These are phyloP conservation scores for Chiua virens DNA, from an alignment of 768 basidiomycete genomes.

Conservation along the genomic window DNA sequence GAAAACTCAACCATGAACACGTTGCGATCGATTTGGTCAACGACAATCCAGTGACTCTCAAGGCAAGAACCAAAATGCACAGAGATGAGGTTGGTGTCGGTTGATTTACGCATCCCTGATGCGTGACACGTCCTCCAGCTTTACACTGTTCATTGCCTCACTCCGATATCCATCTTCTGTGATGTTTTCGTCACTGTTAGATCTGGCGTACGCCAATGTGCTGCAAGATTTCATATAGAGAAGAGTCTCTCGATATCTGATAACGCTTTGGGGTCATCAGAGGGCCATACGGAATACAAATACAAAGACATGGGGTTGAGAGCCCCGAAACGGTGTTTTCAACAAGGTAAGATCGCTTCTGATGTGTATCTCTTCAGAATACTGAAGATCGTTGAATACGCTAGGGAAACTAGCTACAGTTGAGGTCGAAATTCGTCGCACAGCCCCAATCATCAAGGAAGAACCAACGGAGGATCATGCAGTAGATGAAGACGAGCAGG, in stretches of 20 bases:
- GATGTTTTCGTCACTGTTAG: conserved; percentile 10
- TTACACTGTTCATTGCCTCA: conserved; percentile 18
- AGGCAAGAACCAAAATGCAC: conserved; percentile 5
- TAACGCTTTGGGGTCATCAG: conserved; percentile 7
- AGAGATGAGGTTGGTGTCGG: conserved; percentile 10
- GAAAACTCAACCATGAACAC: conserved; percentile 1
- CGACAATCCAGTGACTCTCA: conserved; percentile 4
- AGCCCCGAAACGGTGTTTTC: conserved; percentile 2
- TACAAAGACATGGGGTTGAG: conserved; percentile 9
- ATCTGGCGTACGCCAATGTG: conserved; percentile 1
- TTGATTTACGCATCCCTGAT: background rate
- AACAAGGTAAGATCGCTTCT: background rate
- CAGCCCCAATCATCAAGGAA: conserved; percentile 6
- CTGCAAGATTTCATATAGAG: conserved; percentile 15
- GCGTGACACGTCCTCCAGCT: background rate
- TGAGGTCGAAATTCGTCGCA: conserved; percentile 19
- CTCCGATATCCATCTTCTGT: conserved; percentile 15
- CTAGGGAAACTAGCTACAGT: conserved; percentile 8
- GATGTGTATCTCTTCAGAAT: background rate
- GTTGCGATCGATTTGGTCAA: conserved; percentile 11
- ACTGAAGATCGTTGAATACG: background rate
- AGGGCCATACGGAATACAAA: background rate
- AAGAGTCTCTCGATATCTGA: background rate
- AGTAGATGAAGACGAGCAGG: background rate
- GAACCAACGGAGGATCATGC: background rate